phyloP scores from a whole-genome alignment of 306 rosid species.

The Boehmeria nivea region DNA sequence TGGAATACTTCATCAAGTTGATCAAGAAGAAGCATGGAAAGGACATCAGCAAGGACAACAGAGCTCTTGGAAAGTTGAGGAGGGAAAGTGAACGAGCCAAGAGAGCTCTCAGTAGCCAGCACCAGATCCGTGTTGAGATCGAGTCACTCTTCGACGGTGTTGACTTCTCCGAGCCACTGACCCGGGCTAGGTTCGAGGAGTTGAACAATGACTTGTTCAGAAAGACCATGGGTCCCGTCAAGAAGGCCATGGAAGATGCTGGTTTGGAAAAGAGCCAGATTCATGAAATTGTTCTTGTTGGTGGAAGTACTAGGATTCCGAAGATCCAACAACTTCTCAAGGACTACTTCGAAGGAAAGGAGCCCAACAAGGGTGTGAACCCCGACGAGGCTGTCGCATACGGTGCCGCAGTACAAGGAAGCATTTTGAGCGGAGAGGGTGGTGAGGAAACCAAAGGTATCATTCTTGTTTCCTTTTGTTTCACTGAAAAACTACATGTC shows the following conservation, averaged over 20 bases:
- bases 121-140: slow-evolving; percentile 94
- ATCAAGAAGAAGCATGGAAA: slow-evolving; percentile 91
- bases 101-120: slow-evolving; percentile 99
- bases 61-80: slow-evolving; percentile 91
- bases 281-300: slow-evolving; percentile 91
- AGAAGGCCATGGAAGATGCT: slow-evolving; percentile 98
- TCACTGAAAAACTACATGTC: neutral
- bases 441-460: slow-evolving; percentile 95
- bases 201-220: slow-evolving; percentile 95
- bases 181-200: slow-evolving; percentile 93
- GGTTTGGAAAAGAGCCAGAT: slow-evolving; percentile 86
- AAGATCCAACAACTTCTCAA: slow-evolving; percentile 91
- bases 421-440: slow-evolving; percentile 98
- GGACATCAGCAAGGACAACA: slow-evolving; percentile 97
- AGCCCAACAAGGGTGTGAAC: slow-evolving; percentile 99
- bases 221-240: slow-evolving; percentile 97
- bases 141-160: slow-evolving; percentile 90
- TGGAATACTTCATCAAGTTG: slow-evolving; percentile 98
- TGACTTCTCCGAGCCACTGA: slow-evolving; percentile 85
- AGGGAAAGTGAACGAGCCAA: slow-evolving; percentile 95
- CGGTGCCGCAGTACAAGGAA: slow-evolving; percentile 99
- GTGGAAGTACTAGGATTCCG: slow-evolving; percentile 97
- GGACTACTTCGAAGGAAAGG: slow-evolving; percentile 94
- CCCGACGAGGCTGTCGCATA: slow-evolving; percentile 98
- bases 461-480: neutral